These are phyloP conservation scores for Russula olivacea DNA, from an alignment of 768 basidiomycete genomes.

Conservation along the genomic window DNA sequence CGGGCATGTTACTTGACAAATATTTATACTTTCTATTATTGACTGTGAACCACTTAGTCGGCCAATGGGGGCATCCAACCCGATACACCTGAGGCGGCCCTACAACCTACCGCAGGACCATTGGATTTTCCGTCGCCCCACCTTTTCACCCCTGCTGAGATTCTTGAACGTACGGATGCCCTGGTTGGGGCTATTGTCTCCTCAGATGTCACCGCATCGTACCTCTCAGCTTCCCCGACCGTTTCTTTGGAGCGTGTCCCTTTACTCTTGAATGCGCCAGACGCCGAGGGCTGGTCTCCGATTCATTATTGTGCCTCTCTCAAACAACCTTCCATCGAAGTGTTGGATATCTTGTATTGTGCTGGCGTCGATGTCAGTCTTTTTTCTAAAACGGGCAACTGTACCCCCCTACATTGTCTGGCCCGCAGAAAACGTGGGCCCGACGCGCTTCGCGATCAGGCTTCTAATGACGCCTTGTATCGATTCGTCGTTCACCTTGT, in stretches of 20 bases:
- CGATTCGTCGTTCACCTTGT: constrained; percentile 63
- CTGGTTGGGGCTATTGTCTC: constrained; percentile 51
- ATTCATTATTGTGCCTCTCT: constrained; percentile 64
- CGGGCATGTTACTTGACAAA: constrained; percentile 37
- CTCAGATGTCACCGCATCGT: constrained; percentile 46
- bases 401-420: constrained; percentile 27
- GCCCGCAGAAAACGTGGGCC: constrained; percentile 24
- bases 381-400: constrained; percentile 37
- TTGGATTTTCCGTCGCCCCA: constrained; percentile 16
- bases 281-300: constrained; percentile 64
- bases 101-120: constrained; percentile 25
- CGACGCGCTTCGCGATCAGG: constrained; percentile 21
- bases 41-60: neutral
- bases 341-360: constrained; percentile 65
- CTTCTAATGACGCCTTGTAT: constrained; percentile 33
- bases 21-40: neutral
- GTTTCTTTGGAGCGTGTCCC: too few species aligned
- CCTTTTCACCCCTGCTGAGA: constrained; percentile 39
- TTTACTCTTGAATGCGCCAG: constrained; percentile 60
- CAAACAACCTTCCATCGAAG: constrained; percentile 49
- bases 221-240: too few species aligned
- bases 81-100: constrained; percentile 60
- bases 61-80: constrained; percentile 35
- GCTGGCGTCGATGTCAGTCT: constrained; percentile 71
- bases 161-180: constrained; percentile 41